Evolutionary conservation across 495 filamentous ascomycete genomes (phyloP).

Genomic region (Letharia columbiana): DNA sequence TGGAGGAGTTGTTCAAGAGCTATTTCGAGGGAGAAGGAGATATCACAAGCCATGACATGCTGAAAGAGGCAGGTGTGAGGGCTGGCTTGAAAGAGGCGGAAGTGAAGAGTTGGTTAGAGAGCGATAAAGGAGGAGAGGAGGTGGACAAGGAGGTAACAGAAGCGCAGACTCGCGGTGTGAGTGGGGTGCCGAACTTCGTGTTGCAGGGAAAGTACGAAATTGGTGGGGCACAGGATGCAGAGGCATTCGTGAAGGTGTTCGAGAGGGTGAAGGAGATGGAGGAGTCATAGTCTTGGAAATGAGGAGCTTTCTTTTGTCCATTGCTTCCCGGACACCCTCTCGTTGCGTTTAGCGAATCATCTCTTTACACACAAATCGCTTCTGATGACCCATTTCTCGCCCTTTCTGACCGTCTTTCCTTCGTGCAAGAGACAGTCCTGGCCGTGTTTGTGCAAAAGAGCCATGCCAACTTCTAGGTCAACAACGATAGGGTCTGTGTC

Average conservation of each 20-base stretch:
- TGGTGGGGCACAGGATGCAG: conserved; percentile 55
- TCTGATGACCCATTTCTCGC: conserved; percentile 89
- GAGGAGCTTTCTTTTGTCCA: neutral
- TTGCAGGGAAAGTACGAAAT: conserved; percentile 56
- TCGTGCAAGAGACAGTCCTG: conserved; percentile 86
- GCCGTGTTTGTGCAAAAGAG: conserved; percentile 82
- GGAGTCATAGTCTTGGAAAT: neutral
- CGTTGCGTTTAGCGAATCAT: conserved; percentile 24
- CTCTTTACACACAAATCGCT: conserved; percentile 73
- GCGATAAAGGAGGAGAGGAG: conserved; percentile 53
- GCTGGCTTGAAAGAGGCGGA: conserved; percentile 49
- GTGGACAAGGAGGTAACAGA: conserved; percentile 62
- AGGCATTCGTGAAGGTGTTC: conserved; percentile 50
- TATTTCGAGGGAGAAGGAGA: conserved; percentile 76
- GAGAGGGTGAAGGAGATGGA: conserved; percentile 40
- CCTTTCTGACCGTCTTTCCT: conserved; percentile 64
- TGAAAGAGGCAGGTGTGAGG: conserved; percentile 52
- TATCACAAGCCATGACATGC: conserved; percentile 54
- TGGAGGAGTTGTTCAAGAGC: conserved; percentile 58
- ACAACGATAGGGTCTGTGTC: conserved; percentile 54
- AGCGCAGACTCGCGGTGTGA: conserved; percentile 50
- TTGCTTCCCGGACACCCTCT: neutral
- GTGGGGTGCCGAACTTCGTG: conserved; percentile 68
- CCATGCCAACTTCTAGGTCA: conserved; percentile 68
- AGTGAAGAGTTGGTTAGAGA: conserved; percentile 52